These are phyloP conservation scores for Fraxinus pennsylvanica DNA, from an alignment of 257 asterid species.

Conservation along the genomic window DNA sequence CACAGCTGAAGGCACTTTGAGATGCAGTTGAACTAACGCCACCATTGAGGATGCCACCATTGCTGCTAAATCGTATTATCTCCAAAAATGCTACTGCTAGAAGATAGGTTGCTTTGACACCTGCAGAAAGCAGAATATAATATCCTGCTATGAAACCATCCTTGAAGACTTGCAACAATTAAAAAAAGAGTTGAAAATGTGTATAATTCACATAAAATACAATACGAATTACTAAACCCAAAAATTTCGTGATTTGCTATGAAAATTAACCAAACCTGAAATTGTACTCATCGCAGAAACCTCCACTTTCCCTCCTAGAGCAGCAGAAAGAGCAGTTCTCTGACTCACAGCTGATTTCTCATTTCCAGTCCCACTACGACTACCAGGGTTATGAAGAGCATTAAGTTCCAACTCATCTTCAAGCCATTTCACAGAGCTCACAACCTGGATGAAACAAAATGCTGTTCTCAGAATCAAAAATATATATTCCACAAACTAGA, in stretches of 20 bases:
- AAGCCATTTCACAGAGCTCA: slow-evolving; percentile 99
- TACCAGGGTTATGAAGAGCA: slow-evolving; percentile 98
- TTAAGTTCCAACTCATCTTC: slow-evolving; percentile 99
- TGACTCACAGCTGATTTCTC: slow-evolving; percentile 94
- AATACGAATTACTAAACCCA: background rate
- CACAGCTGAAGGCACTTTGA: slow-evolving; percentile 95
- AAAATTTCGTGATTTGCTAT: slow-evolving; percentile 11
- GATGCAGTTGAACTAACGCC: slow-evolving; percentile 62
- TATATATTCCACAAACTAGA: background rate
- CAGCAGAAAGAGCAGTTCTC: slow-evolving; percentile 93
- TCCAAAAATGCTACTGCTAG: slow-evolving; percentile 93
- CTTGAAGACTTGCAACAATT: slow-evolving; percentile 18
- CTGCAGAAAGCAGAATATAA: slow-evolving; percentile 50
- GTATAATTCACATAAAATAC: background rate
- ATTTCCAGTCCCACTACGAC: slow-evolving; percentile 87
- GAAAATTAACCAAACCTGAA: slow-evolving; percentile 55
- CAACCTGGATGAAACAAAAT: slow-evolving; percentile 60
- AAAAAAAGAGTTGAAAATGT: slow-evolving; percentile 3
- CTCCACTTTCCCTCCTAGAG: slow-evolving; percentile 94
- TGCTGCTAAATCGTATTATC: slow-evolving; percentile 96
- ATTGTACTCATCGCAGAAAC: slow-evolving; percentile 87
- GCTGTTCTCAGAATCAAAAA: slow-evolving; percentile 22
- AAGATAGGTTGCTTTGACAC: slow-evolving; percentile 99
- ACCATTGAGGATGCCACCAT: slow-evolving; percentile 94
- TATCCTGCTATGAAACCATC: slow-evolving; percentile 19